phyloP scores from a whole-genome alignment of 2,329 filamentous ascomycete genomes.

The Ophiostoma australiae region DNA sequence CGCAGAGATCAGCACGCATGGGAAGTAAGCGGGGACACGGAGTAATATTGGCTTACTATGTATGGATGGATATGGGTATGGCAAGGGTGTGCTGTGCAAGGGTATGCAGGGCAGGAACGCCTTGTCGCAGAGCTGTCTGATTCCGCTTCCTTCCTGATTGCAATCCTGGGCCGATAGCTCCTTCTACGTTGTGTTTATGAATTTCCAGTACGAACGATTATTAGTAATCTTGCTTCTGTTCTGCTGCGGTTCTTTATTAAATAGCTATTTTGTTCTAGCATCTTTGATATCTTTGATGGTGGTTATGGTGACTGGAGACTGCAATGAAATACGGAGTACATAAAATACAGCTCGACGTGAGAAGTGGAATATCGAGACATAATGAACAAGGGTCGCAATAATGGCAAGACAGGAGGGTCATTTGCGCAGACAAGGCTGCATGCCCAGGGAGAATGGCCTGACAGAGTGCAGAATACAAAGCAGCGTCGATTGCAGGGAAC shows the following conservation, averaged over 20 bases:
- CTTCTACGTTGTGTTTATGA: background rate
- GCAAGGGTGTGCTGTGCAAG: background rate
- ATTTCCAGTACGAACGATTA: background rate
- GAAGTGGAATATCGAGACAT: background rate
- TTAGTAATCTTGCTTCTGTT: background rate
- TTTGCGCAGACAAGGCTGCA: conserved; percentile 3
- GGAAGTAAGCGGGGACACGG: background rate
- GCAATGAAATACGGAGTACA: no score
- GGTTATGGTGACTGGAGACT: no score
- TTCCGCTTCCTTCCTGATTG: background rate
- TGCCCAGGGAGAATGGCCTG: background rate
- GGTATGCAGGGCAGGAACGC: background rate
- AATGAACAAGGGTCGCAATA: background rate
- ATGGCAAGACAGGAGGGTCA: background rate
- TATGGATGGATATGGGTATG: no score
- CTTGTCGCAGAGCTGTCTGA: background rate
- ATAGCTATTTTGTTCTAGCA: no score
- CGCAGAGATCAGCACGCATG: background rate
- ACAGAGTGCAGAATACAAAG: background rate
- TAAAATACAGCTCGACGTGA: background rate
- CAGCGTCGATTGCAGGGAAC: background rate
- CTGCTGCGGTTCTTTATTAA: background rate
- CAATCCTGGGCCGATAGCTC: background rate
- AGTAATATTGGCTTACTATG: background rate
- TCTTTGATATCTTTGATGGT: no score